A percentile compares a stretch with the other conserved stretches of the same genome.
These are phyloP conservation scores for Volvariella surrecta DNA, from an alignment of 1,284 basidiomycete genomes.

Conservation along the genomic window DNA sequence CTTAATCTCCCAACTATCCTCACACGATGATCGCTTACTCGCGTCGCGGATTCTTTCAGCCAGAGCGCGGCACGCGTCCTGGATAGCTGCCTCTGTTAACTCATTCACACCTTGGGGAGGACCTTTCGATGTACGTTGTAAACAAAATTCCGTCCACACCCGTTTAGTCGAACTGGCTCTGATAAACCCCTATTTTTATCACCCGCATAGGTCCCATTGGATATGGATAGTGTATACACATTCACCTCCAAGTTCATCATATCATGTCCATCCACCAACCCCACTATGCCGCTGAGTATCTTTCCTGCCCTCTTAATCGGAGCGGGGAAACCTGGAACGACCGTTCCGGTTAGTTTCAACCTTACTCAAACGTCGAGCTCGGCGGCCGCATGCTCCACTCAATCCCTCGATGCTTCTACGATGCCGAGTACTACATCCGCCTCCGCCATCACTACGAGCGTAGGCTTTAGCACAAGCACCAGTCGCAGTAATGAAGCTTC, in stretches of 20 bases:
- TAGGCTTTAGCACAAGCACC: no score
- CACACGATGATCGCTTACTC: slow-evolving; percentile 26
- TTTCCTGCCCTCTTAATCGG: slow-evolving; percentile 31
- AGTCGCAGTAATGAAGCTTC: no score
- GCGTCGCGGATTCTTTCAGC: slow-evolving; percentile 32
- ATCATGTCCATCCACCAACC: slow-evolving; percentile 44
- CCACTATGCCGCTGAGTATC: slow-evolving; percentile 32
- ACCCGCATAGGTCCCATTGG: slow-evolving; percentile 32
- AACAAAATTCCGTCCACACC: no score
- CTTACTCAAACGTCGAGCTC: no score
- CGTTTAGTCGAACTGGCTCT: no score
- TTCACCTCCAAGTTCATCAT: slow-evolving; percentile 34
- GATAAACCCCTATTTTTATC: no score
- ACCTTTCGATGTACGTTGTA: slow-evolving; percentile 27
- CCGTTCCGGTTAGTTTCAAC: no score
- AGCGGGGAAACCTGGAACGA: slow-evolving; percentile 11
- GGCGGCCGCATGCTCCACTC: no score
- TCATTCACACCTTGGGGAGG: slow-evolving; percentile 41
- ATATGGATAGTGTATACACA: slow-evolving; percentile 35
- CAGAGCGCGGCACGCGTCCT: slow-evolving; percentile 38
- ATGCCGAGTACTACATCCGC: no score
- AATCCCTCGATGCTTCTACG: no score
- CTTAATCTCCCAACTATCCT: slow-evolving; percentile 31
- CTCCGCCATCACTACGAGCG: no score
- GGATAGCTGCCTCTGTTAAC: slow-evolving; percentile 38